Base-by-base conservation (phyloP, 441 rosid genomes). In the Erodium trifolium region DNA sequence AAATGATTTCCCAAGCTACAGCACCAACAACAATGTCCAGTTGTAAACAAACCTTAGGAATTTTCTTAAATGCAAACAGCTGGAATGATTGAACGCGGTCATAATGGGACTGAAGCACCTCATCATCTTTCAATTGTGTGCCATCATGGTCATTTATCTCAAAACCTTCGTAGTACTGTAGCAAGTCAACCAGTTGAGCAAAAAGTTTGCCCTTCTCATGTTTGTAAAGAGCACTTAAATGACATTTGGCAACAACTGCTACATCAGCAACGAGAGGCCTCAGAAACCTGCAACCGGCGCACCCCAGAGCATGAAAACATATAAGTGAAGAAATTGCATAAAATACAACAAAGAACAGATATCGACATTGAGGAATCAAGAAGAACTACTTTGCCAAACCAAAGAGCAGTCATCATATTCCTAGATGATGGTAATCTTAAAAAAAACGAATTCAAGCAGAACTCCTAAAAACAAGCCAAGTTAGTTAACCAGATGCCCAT, bases 201-300 rank as follows among this genome's bases (percentile, higher is more conserved):
- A 94, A 94, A 74, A 94, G 94, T 76, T 87, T 92, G 73, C 99
- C 98, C 43, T 87, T 90, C 66, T 82, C 89, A 80, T 92, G 96
- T 68, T 82, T 83, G 76, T 92, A 94, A 47, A 92, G 87, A 68
- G 84, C 78, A 83, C 98, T 94, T 74, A 94, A 81, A 72, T 93
- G 97, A 76, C 99, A 94, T 81, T 94, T 94, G 68, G 97, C 86
- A 67, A 94, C 96, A 63, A 90, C 91, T 65, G 96, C 99, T 69
- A 90, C 86, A 86, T 94, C 98, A 70, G 91, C 98, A 69, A 94
- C 97, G 71, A 94, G 91, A 81, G 99, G 98, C 82, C 96, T 90
- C 70, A 94, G 83, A 77, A 87, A 94, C 88, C 98, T 94, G 87
- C 14, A 71, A 29, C 14, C 68, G 67, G 18, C 14, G 57, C 69